A percentile compares a stretch with the other conserved stretches of the same genome.
Evolutionary conservation across 805 yeast species (phyloP).

Genomic region (Candida silvatica): DNA sequence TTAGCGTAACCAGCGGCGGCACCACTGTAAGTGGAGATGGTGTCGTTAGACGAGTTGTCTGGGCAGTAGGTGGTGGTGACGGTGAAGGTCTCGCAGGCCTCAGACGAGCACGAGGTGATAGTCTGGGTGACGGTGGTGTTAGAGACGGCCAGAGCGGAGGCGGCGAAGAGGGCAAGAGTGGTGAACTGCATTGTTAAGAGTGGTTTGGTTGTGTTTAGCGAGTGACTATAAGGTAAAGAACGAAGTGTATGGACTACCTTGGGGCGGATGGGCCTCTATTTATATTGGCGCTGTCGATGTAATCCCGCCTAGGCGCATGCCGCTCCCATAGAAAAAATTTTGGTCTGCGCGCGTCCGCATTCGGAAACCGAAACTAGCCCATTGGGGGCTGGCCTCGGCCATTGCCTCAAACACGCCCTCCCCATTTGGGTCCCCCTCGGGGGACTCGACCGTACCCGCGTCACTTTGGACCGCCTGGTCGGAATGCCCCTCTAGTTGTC

Average conservation of each 20-base stretch:
- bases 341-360: too few species aligned
- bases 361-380: too few species aligned
- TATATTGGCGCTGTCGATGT: too few species aligned
- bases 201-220: too few species aligned
- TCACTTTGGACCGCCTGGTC: too few species aligned
- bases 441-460: too few species aligned
- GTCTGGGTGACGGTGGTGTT: slow-evolving; percentile 20
- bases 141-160: slow-evolving; percentile 27
- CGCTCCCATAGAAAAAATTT: too few species aligned
- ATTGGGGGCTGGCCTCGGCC: too few species aligned
- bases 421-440: too few species aligned
- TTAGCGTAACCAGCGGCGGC: slow-evolving; percentile 18
- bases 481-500: too few species aligned
- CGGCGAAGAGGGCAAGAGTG: slow-evolving; percentile 25
- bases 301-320: too few species aligned
- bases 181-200: slow-evolving; percentile 36
- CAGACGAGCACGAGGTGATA: slow-evolving; percentile 28
- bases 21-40: slow-evolving; percentile 12
- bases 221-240: slow-evolving; percentile 4
- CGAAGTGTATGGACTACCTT: slow-evolving; percentile 2
- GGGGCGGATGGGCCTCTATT: background rate
- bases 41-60: slow-evolving; percentile 22
- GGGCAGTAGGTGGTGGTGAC: slow-evolving; percentile 5
- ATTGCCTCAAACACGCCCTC: too few species aligned
- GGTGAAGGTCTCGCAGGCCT: slow-evolving; percentile 15